Conservation (phyloP, 768 basidiomycete species). For the Russula griseocarnosa region DNA sequence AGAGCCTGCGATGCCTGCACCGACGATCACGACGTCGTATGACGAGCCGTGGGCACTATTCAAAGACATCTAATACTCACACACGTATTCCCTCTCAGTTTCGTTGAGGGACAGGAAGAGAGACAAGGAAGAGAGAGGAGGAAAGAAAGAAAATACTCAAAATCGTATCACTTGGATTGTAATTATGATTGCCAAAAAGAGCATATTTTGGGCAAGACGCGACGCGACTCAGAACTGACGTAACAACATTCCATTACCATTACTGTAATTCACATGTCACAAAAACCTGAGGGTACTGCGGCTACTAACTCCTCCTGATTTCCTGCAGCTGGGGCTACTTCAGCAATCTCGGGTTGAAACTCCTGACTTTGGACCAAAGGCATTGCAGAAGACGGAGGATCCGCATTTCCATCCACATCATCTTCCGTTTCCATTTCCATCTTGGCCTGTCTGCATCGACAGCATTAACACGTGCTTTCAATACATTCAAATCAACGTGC, state of each 20-base stretch:
- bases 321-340: neutral
- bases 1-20: conserved; percentile 86
- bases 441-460: conserved; percentile 16
- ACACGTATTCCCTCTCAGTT: neutral
- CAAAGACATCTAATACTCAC: neutral
- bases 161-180: too few relatives aligned
- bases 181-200: too few relatives aligned
- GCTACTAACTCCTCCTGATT: neutral
- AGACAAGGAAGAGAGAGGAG: neutral
- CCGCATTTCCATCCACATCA: conserved; percentile 12
- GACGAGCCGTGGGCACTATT: conserved; percentile 28
- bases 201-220: too few relatives aligned
- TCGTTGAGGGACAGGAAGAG: neutral
- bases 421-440: conserved; percentile 27
- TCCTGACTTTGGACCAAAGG: neutral
- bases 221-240: too few relatives aligned
- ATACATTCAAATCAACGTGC: conserved; percentile 34
- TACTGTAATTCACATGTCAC: neutral
- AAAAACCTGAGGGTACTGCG: neutral
- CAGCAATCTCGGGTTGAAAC: neutral
- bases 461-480: neutral
- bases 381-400: neutral
- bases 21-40: conserved; percentile 85
- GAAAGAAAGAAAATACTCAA: too few relatives aligned
- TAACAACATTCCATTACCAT: neutral